Base-by-base conservation (phyloP, 805 yeast species). In the Citeromyces matritensis region DNA sequence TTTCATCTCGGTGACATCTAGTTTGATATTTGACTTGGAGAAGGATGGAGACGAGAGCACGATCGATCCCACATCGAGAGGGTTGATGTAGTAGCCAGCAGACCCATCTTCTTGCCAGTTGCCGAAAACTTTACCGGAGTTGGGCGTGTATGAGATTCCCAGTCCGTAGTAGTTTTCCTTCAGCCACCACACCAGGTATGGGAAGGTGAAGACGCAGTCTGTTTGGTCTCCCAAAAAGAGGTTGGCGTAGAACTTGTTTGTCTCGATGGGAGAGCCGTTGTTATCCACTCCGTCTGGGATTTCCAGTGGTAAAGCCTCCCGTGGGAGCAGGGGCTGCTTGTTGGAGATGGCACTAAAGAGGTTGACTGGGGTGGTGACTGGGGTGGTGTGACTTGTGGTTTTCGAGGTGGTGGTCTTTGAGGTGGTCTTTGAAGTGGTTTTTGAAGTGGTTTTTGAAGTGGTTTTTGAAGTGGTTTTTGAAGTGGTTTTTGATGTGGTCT, bases 171-270 rank as follows among this genome's bases (percentile, higher is more conserved):
- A 63, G 32, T 44, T 49, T 24, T 43, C 34, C 9, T 49, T 51
- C 5, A 51, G 52, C 34, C 63, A 60, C 63, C 68, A 75, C 30
- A 74, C 47, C 2, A 69, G 61, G 45, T 77, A 81, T 13, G 94
- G 93, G 42, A 70, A 73, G 7, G 78, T 62, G 55, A 66, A 79
- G 4, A 65, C 66, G 31, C 72, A 64, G 31, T 60, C 57, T 15
- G 59, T 53, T 49, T 73, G 83, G 31, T 51, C 52, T 14, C 58
- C 76, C 14, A 78, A 55, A 39, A 74, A 53, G 43, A 79, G 45
- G 48, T 82, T 81, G 24, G 71, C 67, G 52, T 68, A 79, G 51
- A 81, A 82, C 53, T 79, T 81, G 58, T 82, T 81, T 15, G 94
- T 83, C 44, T 74, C 73, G 37, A 66, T 60, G 2, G 75, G 66